These are phyloP conservation scores for Aspergillus panamensis DNA, from an alignment of 495 filamentous ascomycete genomes.

Conservation along the genomic window DNA sequence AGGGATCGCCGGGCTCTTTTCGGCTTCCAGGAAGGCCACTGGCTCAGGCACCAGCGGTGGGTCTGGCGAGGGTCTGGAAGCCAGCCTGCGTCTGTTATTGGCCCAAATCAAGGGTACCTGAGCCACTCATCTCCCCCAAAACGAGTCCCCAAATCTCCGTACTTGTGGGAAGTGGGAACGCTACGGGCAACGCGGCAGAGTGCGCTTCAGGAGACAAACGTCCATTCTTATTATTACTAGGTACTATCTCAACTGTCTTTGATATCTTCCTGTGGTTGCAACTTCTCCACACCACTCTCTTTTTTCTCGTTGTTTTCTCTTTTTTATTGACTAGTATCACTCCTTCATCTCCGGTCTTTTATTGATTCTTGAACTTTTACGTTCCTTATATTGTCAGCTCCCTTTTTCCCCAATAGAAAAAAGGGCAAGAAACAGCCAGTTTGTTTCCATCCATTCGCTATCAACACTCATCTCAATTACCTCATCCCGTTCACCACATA, in stretches of 20 bases:
- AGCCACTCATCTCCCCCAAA: not conserved
- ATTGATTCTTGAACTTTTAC: not conserved
- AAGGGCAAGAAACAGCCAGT: not conserved
- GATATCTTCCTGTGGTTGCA: not conserved
- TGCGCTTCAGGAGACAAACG: not conserved
- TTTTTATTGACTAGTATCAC: not conserved
- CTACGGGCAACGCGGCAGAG: not conserved
- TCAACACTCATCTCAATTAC: not conserved
- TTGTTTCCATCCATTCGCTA: not conserved
- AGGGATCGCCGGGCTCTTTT: slow-evolving; percentile 15
- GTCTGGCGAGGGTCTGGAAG: slow-evolving; percentile 7
- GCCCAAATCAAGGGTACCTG: slow-evolving; percentile 3
- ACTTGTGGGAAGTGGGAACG: too few species aligned
- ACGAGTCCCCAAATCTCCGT: not conserved
- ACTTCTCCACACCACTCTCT: slow-evolving; percentile 13
- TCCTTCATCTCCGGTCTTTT: not conserved
- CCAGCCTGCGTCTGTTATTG: not conserved
- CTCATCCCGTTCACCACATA: slow-evolving; percentile 6
- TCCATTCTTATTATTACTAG: not conserved
- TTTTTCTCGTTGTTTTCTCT: not conserved
- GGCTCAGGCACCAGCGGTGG: slow-evolving; percentile 8
- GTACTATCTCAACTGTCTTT: not conserved
- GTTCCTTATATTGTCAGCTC: not conserved
- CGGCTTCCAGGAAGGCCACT: slow-evolving; percentile 15
- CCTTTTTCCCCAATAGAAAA: not conserved